Evolutionary conservation across 768 basidiomycete species (phyloP).

Genomic region (Boletus sp.): DNA sequence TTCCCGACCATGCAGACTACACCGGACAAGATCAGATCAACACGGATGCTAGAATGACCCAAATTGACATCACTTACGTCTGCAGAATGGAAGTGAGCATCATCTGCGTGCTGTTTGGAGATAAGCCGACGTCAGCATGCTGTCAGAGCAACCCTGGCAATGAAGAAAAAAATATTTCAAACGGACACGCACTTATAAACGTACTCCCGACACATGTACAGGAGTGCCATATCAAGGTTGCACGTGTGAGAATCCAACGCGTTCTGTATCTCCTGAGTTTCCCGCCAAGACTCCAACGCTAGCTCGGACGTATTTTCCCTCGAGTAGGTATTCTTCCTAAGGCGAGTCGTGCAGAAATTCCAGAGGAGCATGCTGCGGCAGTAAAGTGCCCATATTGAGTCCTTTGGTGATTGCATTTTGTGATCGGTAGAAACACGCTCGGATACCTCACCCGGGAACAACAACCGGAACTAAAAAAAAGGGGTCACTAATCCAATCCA

Average conservation of each 20-base stretch:
- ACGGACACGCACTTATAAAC: slow-evolving; percentile 61
- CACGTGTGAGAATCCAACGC: slow-evolving; percentile 65
- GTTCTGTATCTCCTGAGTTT: slow-evolving; percentile 64
- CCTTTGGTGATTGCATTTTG: slow-evolving; percentile 58
- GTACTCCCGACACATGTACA: slow-evolving; percentile 68
- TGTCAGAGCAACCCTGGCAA: slow-evolving; percentile 6
- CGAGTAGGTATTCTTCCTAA: slow-evolving; percentile 40
- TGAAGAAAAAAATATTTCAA: slow-evolving; percentile 3
- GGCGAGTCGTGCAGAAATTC: slow-evolving; percentile 59
- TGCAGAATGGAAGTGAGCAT: slow-evolving; percentile 60
- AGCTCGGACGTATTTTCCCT: slow-evolving; percentile 56
- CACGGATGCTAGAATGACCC: neutral
- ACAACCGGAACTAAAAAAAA: slow-evolving; percentile 35
- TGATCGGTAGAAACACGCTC: slow-evolving; percentile 45
- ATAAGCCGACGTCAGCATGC: slow-evolving; percentile 16
- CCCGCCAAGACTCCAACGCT: slow-evolving; percentile 60
- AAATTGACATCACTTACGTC: slow-evolving; percentile 44
- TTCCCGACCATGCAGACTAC: slow-evolving; percentile 51
- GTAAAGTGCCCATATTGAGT: slow-evolving; percentile 79
- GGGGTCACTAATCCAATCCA: slow-evolving; percentile 11
- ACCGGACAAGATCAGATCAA: slow-evolving; percentile 21
- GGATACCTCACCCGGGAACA: slow-evolving; percentile 73
- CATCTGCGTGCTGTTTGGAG: slow-evolving; percentile 52
- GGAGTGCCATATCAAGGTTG: slow-evolving; percentile 62
- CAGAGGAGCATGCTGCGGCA: slow-evolving; percentile 80